A percentile compares a stretch with the other conserved stretches of the same genome.
Conservation (phyloP, 192 early-diverging fungal species). For the Oehlia diaphana region DNA sequence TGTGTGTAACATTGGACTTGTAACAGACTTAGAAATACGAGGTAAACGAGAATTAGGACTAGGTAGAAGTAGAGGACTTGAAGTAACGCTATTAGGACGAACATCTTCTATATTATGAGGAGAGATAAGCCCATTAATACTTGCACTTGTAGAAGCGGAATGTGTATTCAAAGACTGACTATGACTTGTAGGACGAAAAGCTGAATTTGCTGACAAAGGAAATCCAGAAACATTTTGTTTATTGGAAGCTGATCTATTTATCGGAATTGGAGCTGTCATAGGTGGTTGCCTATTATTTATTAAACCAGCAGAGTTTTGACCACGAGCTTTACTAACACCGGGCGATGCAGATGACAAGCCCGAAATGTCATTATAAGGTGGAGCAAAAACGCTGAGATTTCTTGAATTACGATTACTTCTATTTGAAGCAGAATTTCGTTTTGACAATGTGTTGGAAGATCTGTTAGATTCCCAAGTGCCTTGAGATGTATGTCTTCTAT, state of each 20-base stretch:
- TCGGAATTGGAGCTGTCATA: not conserved
- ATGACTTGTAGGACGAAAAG: conserved; percentile 13
- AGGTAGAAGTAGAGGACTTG: not conserved
- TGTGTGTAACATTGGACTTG: not conserved
- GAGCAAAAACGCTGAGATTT: conserved; percentile 28
- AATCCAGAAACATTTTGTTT: not conserved
- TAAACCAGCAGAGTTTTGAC: conserved; percentile 5
- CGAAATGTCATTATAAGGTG: conserved; percentile 15
- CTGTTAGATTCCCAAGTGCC: not conserved
- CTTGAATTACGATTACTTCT: conserved; percentile 24
- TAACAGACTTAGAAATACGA: not conserved
- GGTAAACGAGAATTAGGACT: not conserved
- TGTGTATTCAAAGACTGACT: not conserved
- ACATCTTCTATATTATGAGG: conserved; percentile 16
- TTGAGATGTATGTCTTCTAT: conserved; percentile 20
- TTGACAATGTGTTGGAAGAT: not conserved
- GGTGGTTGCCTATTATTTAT: not conserved
- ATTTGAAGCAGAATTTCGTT: not conserved
- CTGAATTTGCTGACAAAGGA: conserved; percentile 21
- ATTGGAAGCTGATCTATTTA: not conserved
- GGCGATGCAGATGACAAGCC: not conserved
- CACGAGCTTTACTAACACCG: not conserved
- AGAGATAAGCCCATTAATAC: conserved; percentile 28
- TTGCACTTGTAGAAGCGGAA: conserved; percentile 28
- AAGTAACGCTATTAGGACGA: not conserved